Evolutionary conservation across 2,329 filamentous ascomycete genomes (phyloP), one percentile per base, ranked within the genome.

Genomic region (Ascochyta lentis): DNA sequence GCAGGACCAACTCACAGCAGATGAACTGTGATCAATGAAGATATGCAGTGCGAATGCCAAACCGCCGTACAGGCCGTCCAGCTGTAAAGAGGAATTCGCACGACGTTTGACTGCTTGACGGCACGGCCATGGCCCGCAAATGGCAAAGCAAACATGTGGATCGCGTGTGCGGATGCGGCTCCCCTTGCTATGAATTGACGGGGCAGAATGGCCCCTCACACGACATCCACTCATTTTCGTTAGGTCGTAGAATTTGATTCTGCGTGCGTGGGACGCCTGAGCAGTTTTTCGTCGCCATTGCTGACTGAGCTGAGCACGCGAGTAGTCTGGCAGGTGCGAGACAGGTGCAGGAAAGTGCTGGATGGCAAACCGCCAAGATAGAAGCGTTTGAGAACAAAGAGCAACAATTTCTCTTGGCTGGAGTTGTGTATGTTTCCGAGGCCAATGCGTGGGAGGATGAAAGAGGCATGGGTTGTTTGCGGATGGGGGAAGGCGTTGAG

Each of bases 81-180:
- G 22, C 42, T 27, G 24, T 23, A 46, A 38, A 42, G 23, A 42
- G 29, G 10, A 53, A 47, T 29, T 23, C 37, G 38, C 26, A 47
- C 50, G 38, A 47, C 29, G 24, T 42, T 43, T 41, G 19, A 38
- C 27, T 29, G 23, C 19, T 43, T 54, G 31, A 16, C 34, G 40
- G 33, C 44, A 44, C 33, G 39, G 45, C 35, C 12, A 27, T 38
- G 44, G 38, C 31, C 45, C 40, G 35, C 26, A 31, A 49, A n/a
- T n/a, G 35, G 46, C 29, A 48, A 26, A 26, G 43, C 31, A 47
- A 43, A 53, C 41, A 41, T 31, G 35, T 50, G 35, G 52, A 38
- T 29, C 41, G 9, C 35, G 22, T 44, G 31, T 43, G 40, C 52
- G 46, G 47, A 41, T 42, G 41, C 41, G 31, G 35, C 46, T 55